phyloP scores from a whole-genome alignment of 352 stramenopile genomes.

The Phytophthora boehmeriae region DNA sequence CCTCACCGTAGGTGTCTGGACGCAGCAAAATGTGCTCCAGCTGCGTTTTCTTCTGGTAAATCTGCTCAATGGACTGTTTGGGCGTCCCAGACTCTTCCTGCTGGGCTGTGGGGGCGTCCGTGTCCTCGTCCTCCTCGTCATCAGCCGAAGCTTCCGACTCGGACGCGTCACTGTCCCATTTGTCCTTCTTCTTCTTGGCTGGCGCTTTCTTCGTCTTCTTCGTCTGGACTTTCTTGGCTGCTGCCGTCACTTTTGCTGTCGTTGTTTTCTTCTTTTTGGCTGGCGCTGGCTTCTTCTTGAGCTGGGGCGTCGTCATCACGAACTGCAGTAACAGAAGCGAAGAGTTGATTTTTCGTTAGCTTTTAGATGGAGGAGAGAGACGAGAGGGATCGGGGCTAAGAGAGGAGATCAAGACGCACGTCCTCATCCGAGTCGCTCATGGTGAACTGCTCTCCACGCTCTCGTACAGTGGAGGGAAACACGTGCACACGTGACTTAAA shows the following conservation, averaged over 20 bases:
- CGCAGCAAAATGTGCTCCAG: constrained; percentile 98
- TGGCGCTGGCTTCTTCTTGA: constrained; percentile 26
- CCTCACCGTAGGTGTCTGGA: constrained; percentile 96
- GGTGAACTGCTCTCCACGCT: not conserved
- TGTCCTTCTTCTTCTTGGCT: constrained; percentile 64
- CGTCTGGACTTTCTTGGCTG: constrained; percentile 34
- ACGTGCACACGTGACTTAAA: not conserved
- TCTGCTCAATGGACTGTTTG: constrained; percentile 88
- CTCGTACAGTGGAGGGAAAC: not conserved
- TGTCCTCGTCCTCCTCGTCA: constrained; percentile 39
- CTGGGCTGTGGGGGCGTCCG: not conserved
- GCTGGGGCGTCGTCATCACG: constrained; percentile 26
- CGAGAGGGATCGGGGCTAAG: not conserved
- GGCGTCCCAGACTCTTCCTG: constrained; percentile 21
- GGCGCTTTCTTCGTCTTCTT: constrained; percentile 41
- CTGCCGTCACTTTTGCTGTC: constrained; percentile 26
- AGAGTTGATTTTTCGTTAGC: not conserved
- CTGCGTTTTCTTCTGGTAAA: constrained; percentile 98
- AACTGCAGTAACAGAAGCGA: constrained; percentile 19
- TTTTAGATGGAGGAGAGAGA: not conserved
- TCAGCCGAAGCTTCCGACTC: constrained; percentile 35
- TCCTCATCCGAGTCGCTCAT: constrained; percentile 64
- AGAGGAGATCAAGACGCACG: constrained; percentile 33
- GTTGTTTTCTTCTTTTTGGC: constrained; percentile 40
- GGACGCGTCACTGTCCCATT: constrained; percentile 45